A percentile compares a stretch with the other conserved stretches of the same genome.
phyloP scores from a whole-genome alignment of 1,139 yeast genomes.

The Candida sanyaensis region DNA sequence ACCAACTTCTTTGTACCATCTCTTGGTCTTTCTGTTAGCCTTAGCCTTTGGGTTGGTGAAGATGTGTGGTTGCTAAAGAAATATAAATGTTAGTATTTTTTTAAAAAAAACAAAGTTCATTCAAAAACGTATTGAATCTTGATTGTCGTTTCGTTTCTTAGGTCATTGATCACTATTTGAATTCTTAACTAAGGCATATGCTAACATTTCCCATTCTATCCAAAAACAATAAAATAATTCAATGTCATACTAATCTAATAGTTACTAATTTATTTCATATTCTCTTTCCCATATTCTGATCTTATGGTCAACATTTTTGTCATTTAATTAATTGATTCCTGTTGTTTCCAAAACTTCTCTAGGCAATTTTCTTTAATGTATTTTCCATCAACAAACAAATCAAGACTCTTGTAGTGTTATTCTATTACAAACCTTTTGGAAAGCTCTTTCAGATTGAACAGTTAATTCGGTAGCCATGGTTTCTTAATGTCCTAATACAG shows the following conservation, averaged over 20 bases:
- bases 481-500: conserved; percentile 17
- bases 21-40: conserved; percentile 98
- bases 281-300: too few species aligned
- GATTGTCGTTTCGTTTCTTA: too few species aligned
- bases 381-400: background rate
- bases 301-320: too few species aligned
- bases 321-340: background rate
- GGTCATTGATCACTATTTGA: too few species aligned
- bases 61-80: conserved; percentile 94
- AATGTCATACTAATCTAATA: background rate
- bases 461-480: conserved; percentile 99
- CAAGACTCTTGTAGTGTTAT: background rate
- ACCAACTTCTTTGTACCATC: conserved; percentile 99
- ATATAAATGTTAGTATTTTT: conserved; percentile 6
- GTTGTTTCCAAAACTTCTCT: background rate
- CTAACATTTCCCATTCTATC: background rate
- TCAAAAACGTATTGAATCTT: too few species aligned
- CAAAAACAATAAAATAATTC: background rate
- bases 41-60: conserved; percentile 99
- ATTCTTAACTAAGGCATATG: too few species aligned
- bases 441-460: conserved; percentile 99
- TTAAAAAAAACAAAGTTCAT: background rate
- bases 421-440: conserved; percentile 88
- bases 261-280: background rate
- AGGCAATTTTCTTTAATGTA: background rate